Conservation (phyloP, 768 basidiomycete genomes). For the Suillus sp. region DNA sequence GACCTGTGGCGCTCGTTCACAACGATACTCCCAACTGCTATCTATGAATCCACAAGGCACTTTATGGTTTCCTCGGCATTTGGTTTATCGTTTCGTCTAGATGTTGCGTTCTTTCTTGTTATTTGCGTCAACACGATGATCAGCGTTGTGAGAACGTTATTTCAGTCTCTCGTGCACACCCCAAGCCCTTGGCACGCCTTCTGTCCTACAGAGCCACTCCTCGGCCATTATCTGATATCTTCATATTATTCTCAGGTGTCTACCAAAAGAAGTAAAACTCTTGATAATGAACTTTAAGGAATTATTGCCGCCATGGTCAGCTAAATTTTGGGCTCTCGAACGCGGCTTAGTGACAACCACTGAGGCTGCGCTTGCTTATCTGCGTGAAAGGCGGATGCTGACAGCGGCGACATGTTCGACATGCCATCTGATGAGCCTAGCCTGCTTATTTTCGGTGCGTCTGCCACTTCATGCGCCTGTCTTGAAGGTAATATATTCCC, state of each 20-base stretch:
- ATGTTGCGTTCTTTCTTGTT: conserved; percentile 11
- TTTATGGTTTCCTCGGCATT: conserved; percentile 11
- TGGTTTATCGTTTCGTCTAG: neutral
- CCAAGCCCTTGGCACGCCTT: conserved; percentile 5
- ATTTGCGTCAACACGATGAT: conserved; percentile 8
- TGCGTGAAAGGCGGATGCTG: neutral
- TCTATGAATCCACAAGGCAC: neutral
- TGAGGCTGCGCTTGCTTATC: neutral
- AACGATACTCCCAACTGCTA: neutral
- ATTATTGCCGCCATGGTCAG: neutral
- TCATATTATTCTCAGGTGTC: conserved; percentile 2
- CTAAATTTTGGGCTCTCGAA: neutral
- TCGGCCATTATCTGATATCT: conserved; percentile 5
- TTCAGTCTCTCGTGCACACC: conserved; percentile 6
- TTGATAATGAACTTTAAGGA: neutral
- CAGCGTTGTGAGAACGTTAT: conserved; percentile 13
- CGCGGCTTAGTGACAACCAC: neutral
- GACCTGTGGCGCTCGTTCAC: neutral
- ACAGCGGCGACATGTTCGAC: neutral
- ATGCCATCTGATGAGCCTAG: neutral
- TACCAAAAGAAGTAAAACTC: neutral
- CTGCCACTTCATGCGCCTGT: neutral
- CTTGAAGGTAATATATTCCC: neutral
- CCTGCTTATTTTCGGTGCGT: neutral
- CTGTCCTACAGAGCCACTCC: neutral